Conservation (phyloP, 352 stramenopile species). For the Aphanomyces stellatus region DNA sequence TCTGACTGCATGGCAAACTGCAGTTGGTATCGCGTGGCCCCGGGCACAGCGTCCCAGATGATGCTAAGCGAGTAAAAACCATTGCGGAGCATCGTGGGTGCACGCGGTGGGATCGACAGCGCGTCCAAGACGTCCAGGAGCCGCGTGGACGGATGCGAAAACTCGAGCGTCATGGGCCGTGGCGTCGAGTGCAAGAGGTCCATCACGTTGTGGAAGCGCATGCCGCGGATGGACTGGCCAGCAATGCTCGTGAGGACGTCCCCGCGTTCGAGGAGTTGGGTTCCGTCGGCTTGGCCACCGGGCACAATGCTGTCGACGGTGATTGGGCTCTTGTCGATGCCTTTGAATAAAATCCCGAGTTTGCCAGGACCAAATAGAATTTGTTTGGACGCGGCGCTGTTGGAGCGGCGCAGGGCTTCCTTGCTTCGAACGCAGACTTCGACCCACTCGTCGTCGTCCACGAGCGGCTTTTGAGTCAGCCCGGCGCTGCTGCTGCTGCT, state of each 20-base stretch:
- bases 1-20: constrained; percentile 56
- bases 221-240: constrained; percentile 45
- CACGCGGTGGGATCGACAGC: constrained; percentile 43
- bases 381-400: neutral
- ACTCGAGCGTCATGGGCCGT: constrained; percentile 56
- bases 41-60: constrained; percentile 42
- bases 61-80: constrained; percentile 52
- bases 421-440: constrained; percentile 47
- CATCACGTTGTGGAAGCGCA: constrained; percentile 65
- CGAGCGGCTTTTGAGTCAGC: constrained; percentile 1
- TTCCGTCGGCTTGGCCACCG: constrained; percentile 65
- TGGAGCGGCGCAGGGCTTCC: constrained; percentile 31
- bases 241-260: constrained; percentile 74
- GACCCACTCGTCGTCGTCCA: constrained; percentile 68
- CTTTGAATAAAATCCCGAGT: constrained; percentile 72
- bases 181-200: constrained; percentile 63
- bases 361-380: constrained; percentile 59
- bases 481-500: neutral
- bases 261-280: constrained; percentile 48
- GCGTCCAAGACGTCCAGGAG: constrained; percentile 44
- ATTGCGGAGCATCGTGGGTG: constrained; percentile 57
- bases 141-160: constrained; percentile 48
- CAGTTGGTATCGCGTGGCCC: constrained; percentile 39
- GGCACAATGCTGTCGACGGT: constrained; percentile 76
- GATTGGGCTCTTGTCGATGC: constrained; percentile 55